phyloP scores from a whole-genome alignment of 768 basidiomycete species.

The Chiua virens region DNA sequence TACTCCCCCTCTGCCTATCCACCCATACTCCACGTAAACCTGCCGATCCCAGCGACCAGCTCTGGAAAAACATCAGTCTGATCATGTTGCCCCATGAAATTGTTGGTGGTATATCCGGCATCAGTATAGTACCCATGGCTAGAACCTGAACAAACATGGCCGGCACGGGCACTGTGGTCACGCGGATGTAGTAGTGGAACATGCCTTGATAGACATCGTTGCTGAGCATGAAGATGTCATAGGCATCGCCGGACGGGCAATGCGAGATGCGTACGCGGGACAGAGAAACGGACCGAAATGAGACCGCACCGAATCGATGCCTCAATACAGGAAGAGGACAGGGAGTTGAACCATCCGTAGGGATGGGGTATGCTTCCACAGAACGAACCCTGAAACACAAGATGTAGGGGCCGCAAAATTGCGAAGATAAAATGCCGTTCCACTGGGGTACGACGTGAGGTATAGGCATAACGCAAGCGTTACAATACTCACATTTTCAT shows the following conservation, averaged over 20 bases:
- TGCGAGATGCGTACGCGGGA: slow-evolving; percentile 38
- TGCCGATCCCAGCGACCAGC: slow-evolving; percentile 17
- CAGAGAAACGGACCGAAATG: slow-evolving; percentile 40
- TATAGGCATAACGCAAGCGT: neutral
- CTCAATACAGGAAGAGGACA: slow-evolving; percentile 15
- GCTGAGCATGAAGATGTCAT: slow-evolving; percentile 42
- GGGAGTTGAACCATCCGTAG: slow-evolving; percentile 8
- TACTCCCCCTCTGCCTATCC: slow-evolving; percentile 15
- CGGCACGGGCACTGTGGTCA: slow-evolving; percentile 28
- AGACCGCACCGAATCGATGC: slow-evolving; percentile 28
- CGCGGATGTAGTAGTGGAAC: slow-evolving; percentile 45
- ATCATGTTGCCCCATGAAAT: slow-evolving; percentile 1
- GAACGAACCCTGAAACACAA: slow-evolving; percentile 52
- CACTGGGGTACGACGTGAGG: slow-evolving; percentile 25
- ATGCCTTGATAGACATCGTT: slow-evolving; percentile 47
- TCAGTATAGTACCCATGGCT: slow-evolving; percentile 13
- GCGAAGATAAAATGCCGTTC: slow-evolving; percentile 43
- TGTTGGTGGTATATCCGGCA: neutral
- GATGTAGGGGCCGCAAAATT: slow-evolving; percentile 49
- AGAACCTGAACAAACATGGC: slow-evolving; percentile 42
- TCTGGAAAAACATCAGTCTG: slow-evolving; percentile 10
- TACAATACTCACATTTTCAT: slow-evolving; percentile 32
- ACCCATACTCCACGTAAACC: slow-evolving; percentile 29
- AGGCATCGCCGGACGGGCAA: slow-evolving; percentile 36
- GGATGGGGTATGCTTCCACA: slow-evolving; percentile 41